phyloP scores from a whole-genome alignment of 1,284 basidiomycete genomes.

The Moesziomyces sp. region DNA sequence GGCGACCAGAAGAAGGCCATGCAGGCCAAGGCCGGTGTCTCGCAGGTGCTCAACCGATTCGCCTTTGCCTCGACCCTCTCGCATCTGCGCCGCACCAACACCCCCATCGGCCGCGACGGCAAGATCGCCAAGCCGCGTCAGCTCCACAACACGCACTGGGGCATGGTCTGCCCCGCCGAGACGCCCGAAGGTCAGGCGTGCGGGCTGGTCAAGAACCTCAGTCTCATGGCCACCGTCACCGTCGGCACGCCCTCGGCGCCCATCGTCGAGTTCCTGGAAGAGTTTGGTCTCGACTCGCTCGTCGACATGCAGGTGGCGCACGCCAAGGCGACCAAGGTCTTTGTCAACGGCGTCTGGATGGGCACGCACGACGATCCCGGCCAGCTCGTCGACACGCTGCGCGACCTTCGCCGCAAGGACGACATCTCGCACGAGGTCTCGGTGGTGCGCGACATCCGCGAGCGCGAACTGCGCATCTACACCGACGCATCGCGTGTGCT shows the following conservation, averaged over 20 bases:
- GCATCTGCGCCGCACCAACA: slow-evolving; percentile 97
- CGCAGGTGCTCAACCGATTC: slow-evolving; percentile 97
- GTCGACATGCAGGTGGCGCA: slow-evolving; percentile 63
- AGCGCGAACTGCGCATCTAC: slow-evolving; percentile 91
- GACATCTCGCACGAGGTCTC: slow-evolving; percentile 97
- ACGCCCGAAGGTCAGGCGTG: slow-evolving; percentile 99
- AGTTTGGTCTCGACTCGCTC: slow-evolving; percentile 76
- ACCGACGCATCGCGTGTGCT: slow-evolving; percentile 97
- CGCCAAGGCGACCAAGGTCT: slow-evolving; percentile 82
- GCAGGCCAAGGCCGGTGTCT: slow-evolving; percentile 95
- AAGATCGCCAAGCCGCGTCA: slow-evolving; percentile 99
- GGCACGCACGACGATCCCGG: slow-evolving; percentile 97
- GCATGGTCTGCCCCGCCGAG: slow-evolving; percentile 95
- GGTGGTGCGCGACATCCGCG: slow-evolving; percentile 95
- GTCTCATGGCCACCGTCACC: slow-evolving; percentile 97
- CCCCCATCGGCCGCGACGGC: slow-evolving; percentile 95
- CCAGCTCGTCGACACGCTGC: slow-evolving; percentile 90
- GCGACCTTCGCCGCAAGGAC: slow-evolving; percentile 89
- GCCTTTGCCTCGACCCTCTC: slow-evolving; percentile 98
- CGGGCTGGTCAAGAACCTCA: slow-evolving; percentile 97
- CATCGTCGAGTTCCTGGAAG: slow-evolving; percentile 97
- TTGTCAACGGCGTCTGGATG: slow-evolving; percentile 99
- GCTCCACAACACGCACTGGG: slow-evolving; percentile 99
- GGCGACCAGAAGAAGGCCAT: slow-evolving; percentile 97
- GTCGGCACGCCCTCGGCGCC: slow-evolving; percentile 96